Evolutionary conservation across 2,329 filamentous ascomycete genomes (phyloP), one percentile per base, ranked within the genome.

Genomic region (Xylariaceae sp.): DNA sequence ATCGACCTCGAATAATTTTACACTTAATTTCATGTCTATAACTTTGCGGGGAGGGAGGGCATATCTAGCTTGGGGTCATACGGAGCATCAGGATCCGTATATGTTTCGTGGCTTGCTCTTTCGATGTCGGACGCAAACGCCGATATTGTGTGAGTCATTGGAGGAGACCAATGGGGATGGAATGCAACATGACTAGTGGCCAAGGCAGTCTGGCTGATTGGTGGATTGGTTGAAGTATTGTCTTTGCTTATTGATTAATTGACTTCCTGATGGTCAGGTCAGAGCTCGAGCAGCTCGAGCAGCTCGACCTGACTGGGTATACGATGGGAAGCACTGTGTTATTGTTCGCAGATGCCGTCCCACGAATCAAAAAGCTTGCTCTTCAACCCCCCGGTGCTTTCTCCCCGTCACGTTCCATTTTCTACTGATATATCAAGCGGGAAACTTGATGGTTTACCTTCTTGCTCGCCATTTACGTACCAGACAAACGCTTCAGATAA

Each of bases 1-100:
- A 74, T 85, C 62, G 78, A 79, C 69, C 69, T 82, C 34, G 74
- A 74, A 35, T 70, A 47, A 35, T 30, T 5, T 30, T 30, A 30
- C 48, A 58, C 61, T 3, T 4, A 58, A 55, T 58, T 15, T 18
- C 18, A 11, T 59, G 51, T 3, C 54, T 45, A 15, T 51, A n/a
- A 1, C 49, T 35, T 13, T 13, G 6, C 23, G 7, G n/a, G 49
- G 11, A 30, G 23, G 23, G 23, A 30, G 23, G 23, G 23, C 1
- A 5, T 5, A 30, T 30, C 23, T 30, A 4, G 23, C 5, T 30
- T 30, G 4, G 23, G 8, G 23, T 15, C 4, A 23, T 11, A 18
- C 18, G 10, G 17, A 13, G 48, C 5, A n/a, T 13, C 42, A n/a
- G n/a, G 10, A 45, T 15, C 42, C 11, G 5, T n/a, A 15, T 45